Evolutionary conservation across 805 yeast genomes (phyloP), one percentile per base, ranked within the genome.

Genomic region (Zygotorulaspora florentina): DNA sequence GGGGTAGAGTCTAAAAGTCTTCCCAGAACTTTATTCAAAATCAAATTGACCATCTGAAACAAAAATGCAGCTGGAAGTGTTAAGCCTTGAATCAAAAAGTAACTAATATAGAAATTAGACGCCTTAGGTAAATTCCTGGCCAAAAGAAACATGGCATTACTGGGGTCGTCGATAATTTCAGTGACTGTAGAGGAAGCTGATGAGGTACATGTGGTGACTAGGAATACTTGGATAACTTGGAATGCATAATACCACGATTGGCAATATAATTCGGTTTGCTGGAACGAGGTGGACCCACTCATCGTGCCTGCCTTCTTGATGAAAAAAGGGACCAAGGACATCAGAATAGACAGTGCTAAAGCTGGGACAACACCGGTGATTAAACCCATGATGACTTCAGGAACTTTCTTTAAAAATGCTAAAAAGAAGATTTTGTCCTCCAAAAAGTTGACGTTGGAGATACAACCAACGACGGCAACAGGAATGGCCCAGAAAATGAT

Each of bases 401-500:
- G 97, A 71, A 90, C 72, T 43, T 85, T 80, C 61, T 83, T 71
- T 56, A 91, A 76, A 68, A 87, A 93, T 33, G 74, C 67, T 61
- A 91, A 75, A 73, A 87, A 93, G 8, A 73, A 87, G 26, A 91
- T 77, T 52, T 77, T 80, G 30, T 75, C 71, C 31, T 85, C 87
- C 61, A 89, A 73, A 59, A 76, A 83, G 53, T 83, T 80, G 55
- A 91, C 77, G 67, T 91, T 93, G 18, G 98, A 91, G 53, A 93
- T 83, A 56, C 81, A 77, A 78, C 98, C 98, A 42, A 91, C 96
- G 58, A 88, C 89, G n/a, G 97, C 96, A 33, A 91, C 97, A 8
- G 99, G 99, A 57, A 91, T 81, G 35, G 96, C 83, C 98, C 98
- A 91, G 69, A 89, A 88, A 39, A 91, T 78, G 50, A 91, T 80